Percentiles rank a stretch among this genome's conserved stretches.
These are phyloP conservation scores for Taphrina deformans DNA, from an alignment of 1,139 yeast genomes.

Conservation along the genomic window DNA sequence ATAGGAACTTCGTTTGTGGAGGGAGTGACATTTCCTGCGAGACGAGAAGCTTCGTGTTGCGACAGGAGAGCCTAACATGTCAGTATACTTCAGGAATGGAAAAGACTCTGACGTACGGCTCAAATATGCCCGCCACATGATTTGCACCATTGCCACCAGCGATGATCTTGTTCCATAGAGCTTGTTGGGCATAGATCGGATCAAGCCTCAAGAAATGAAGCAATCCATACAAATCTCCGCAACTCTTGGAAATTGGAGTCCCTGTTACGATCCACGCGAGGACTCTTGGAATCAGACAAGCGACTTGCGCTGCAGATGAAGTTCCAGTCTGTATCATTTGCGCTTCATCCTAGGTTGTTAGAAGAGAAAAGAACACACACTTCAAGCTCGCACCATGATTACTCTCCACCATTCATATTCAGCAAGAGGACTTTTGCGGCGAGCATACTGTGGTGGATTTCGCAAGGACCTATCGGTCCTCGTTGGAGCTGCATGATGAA, in stretches of 20 bases:
- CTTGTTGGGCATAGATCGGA: constrained; percentile 56
- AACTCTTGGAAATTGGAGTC: constrained; percentile 72
- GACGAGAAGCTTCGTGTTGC: constrained; percentile 86
- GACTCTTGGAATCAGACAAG: constrained; percentile 72
- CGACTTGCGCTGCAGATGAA: constrained; percentile 75
- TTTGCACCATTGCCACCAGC: constrained; percentile 34
- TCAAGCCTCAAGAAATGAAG: constrained; percentile 62
- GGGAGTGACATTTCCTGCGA: constrained; percentile 75
- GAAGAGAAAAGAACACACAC: too few relatives aligned
- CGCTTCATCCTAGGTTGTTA: constrained; percentile 92
- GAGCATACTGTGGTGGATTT: constrained; percentile 31
- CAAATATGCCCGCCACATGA: constrained; percentile 14
- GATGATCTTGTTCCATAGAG: constrained; percentile 44
- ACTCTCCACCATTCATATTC: constrained; percentile 87
- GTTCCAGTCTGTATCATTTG: constrained; percentile 82
- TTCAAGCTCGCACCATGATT: constrained; percentile 46
- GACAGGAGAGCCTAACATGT: constrained; percentile 52
- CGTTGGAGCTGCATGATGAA: constrained; percentile 77
- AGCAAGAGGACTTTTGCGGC: constrained; percentile 66
- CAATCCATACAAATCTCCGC: constrained; percentile 69
- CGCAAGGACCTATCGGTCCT: constrained; percentile 48
- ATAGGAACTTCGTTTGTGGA: constrained; percentile 65
- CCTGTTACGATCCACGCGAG: constrained; percentile 98
- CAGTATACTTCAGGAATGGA: not conserved
- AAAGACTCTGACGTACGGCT: constrained; percentile 38